Conservation (phyloP, 306 rosid genomes). For the Acacia melanoxylon region DNA sequence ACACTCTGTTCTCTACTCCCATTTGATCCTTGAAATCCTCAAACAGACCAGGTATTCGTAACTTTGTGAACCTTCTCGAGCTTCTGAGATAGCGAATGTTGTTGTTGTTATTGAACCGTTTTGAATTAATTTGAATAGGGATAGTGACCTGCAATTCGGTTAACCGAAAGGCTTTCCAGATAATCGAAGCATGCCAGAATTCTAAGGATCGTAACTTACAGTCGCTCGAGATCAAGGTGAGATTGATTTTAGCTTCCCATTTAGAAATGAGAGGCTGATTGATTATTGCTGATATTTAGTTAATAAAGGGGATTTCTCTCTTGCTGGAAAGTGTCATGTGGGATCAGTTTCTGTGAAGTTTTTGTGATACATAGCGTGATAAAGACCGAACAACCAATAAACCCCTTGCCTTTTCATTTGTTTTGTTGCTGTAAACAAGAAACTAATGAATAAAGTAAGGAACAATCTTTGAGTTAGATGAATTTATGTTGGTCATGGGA, state of each 20-base stretch:
- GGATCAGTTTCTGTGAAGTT: neutral
- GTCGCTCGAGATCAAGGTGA: conserved; percentile 80
- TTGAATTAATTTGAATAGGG: conserved; percentile 38
- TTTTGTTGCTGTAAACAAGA: neutral
- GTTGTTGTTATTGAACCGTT: conserved; percentile 14
- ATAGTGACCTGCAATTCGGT: conserved; percentile 47
- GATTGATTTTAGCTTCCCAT: conserved; percentile 21
- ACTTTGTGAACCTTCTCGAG: neutral
- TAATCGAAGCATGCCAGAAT: conserved; percentile 51
- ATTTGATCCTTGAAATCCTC: conserved; percentile 63
- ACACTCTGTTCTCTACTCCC: conserved; percentile 49
- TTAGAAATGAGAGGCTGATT: neutral
- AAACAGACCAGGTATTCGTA: conserved; percentile 61
- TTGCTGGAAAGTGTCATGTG: neutral
- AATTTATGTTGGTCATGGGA: neutral
- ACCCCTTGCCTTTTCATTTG: neutral
- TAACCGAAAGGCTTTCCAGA: conserved; percentile 50
- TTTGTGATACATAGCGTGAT: neutral
- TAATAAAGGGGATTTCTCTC: neutral
- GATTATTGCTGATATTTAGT: neutral
- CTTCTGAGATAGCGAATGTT: neutral
- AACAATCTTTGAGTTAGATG: neutral
- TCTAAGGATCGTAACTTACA: conserved; percentile 59
- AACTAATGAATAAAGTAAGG: neutral
- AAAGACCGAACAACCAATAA: neutral